Percentiles rank a stretch among this genome's conserved stretches.
These are phyloP conservation scores for Colletotrichum spinosum DNA, from an alignment of 2,329 filamentous ascomycete genomes.

Conservation along the genomic window DNA sequence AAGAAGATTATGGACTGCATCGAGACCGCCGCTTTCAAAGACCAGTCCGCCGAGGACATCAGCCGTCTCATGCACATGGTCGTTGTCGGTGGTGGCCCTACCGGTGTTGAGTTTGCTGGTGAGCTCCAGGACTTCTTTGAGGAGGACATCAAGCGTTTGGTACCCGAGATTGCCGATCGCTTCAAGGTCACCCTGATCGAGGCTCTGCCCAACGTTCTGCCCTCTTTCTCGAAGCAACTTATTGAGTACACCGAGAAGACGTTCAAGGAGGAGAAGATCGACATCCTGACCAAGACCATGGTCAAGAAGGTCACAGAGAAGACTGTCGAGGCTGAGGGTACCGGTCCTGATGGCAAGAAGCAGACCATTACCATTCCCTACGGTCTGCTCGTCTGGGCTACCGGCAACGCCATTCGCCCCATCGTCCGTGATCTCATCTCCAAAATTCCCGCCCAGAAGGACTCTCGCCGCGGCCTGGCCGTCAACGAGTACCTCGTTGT, in stretches of 20 bases:
- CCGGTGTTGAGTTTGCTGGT: conserved; percentile 97
- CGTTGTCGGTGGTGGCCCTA: conserved; percentile 91
- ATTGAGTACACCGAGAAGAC: conserved; percentile 99
- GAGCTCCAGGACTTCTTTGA: conserved; percentile 99
- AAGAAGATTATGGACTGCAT: conserved; percentile 99
- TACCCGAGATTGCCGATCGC: conserved; percentile 92
- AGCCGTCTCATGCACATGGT: conserved; percentile 98
- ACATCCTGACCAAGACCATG: conserved; percentile 98
- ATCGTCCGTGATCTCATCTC: conserved; percentile 91
- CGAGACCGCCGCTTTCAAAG: conserved; percentile 98
- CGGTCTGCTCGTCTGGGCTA: conserved; percentile 97
- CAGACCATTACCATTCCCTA: conserved; percentile 86
- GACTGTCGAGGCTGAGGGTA: conserved; percentile 89
- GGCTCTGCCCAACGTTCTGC: conserved; percentile 94
- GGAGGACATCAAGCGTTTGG: conserved; percentile 96
- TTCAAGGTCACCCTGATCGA: conserved; percentile 99
- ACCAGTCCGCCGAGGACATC: conserved; percentile 87
- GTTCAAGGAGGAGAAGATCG: conserved; percentile 98
- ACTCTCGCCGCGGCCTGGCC: conserved; percentile 92
- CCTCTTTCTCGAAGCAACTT: conserved; percentile 98
- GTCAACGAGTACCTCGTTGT: conserved; percentile 99
- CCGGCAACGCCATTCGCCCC: conserved; percentile 91
- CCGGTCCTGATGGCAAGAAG: conserved; percentile 86
- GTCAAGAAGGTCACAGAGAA: conserved; percentile 97
- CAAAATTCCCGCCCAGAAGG: conserved; percentile 93